Percentiles rank a stretch among this genome's conserved stretches.
phyloP scores from a whole-genome alignment of 163 green algal genomes.

The Dunaliella salina region DNA sequence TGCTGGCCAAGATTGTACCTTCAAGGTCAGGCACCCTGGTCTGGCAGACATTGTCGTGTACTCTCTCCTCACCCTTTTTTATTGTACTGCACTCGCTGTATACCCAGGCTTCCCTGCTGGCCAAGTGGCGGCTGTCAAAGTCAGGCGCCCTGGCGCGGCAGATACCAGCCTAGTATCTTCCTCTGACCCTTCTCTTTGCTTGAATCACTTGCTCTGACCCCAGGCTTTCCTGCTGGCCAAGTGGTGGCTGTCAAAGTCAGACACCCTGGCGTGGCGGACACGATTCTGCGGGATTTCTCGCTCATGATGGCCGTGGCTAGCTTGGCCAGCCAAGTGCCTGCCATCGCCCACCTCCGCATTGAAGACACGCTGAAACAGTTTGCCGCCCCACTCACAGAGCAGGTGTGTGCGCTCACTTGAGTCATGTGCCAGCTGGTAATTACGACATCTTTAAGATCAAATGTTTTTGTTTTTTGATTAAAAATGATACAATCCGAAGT shows the following conservation, averaged over 20 bases:
- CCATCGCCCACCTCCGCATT: conserved; percentile 68
- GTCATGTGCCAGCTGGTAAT: too few species aligned
- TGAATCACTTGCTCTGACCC: not conserved
- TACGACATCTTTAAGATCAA: too few species aligned
- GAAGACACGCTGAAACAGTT: conserved; percentile 94
- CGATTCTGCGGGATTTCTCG: conserved; percentile 81
- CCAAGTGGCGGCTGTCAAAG: conserved; percentile 57
- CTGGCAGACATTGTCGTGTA: conserved; percentile 68
- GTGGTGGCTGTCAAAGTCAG: conserved; percentile 62
- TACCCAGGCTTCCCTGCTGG: conserved; percentile 26
- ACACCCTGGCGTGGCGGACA: conserved; percentile 72
- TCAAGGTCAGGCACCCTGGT: conserved; percentile 58
- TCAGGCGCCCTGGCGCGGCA: conserved; percentile 73
- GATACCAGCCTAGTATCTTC: conserved; percentile 58
- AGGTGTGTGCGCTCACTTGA: conserved; percentile 35
- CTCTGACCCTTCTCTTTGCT: not conserved
- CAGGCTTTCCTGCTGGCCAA: conserved; percentile 34
- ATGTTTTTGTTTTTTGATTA: too few species aligned
- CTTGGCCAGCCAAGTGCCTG: conserved; percentile 41
- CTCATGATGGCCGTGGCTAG: conserved; percentile 75
- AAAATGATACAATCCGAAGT: too few species aligned
- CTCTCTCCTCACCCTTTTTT: not conserved
- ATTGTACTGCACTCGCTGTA: not conserved
- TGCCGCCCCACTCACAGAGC: conserved; percentile 77
- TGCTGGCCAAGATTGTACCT: conserved; percentile 37